Evolutionary conservation across 1,284 basidiomycete species (phyloP).

Genomic region (Malassezia globosa): DNA sequence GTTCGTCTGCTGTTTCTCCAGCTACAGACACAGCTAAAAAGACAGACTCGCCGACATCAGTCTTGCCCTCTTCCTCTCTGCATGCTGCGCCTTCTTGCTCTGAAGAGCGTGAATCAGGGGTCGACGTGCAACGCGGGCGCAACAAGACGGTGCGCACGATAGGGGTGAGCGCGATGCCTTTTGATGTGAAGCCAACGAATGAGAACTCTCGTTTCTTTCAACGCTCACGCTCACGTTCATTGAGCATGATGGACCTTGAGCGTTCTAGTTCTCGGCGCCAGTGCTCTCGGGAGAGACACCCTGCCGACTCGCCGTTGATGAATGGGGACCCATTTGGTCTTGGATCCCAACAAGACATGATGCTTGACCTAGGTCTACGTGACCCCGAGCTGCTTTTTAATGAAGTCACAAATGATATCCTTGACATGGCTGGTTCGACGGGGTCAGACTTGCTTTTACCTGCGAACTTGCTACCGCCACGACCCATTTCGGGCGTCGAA

Average conservation of each 20-base stretch:
- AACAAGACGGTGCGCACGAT: conserved; percentile 11
- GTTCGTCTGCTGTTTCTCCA: not conserved
- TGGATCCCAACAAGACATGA: not conserved
- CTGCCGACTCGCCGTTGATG: too few relatives aligned
- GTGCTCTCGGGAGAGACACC: conserved; percentile 59
- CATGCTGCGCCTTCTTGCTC: not conserved
- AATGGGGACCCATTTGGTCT: not conserved
- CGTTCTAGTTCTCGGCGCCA: conserved; percentile 86
- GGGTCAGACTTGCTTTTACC: not conserved
- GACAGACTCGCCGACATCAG: not conserved
- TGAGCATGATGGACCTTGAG: conserved; percentile 79
- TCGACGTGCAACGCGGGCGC: conserved; percentile 3
- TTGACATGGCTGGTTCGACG: not conserved
- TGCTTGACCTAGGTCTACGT: not conserved
- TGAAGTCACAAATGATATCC: not conserved
- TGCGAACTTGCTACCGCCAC: too few relatives aligned
- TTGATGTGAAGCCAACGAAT: not conserved
- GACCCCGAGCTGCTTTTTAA: not conserved
- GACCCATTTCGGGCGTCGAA: too few relatives aligned
- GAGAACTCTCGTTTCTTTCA: not conserved
- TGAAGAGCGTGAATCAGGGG: not conserved
- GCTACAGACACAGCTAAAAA: not conserved
- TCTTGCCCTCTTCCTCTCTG: not conserved
- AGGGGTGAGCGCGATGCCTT: not conserved
- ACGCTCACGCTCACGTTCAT: conserved; percentile 49